phyloP scores from a whole-genome alignment of 352 stramenopile species.

The Globisporangium viniferum region DNA sequence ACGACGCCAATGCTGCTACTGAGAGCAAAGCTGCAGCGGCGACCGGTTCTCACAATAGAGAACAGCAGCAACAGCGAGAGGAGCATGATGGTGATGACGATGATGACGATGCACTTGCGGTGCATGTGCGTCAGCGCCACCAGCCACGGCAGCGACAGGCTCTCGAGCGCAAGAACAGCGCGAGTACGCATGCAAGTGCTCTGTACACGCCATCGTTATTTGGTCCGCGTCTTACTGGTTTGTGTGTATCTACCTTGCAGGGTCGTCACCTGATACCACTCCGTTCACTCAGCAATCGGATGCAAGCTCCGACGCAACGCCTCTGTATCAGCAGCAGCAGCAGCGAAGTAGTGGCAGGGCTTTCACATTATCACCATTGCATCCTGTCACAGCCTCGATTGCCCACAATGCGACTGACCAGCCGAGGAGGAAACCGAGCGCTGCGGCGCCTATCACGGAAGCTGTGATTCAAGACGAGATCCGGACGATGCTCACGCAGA shows the following conservation, averaged over 20 bases:
- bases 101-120: background rate
- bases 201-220: background rate
- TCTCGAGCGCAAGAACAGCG: background rate
- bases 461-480: conserved; percentile 14
- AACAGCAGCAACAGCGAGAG: background rate
- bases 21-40: background rate
- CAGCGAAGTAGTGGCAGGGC: background rate
- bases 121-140: background rate
- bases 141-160: background rate
- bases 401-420: background rate
- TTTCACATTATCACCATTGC: background rate
- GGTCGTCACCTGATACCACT: background rate
- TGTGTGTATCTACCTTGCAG: background rate
- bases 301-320: background rate
- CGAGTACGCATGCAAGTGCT: background rate
- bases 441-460: background rate
- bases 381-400: background rate
- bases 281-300: background rate
- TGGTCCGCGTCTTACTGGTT: background rate
- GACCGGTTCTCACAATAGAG: too few species aligned
- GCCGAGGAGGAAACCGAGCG: background rate
- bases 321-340: background rate
- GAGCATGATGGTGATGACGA: background rate
- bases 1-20: background rate
- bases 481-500: conserved; percentile 17